Percentiles rank a stretch among this genome's conserved stretches.
Evolutionary conservation across 345 rosid species (phyloP).

Genomic region (Durio zibethinus): DNA sequence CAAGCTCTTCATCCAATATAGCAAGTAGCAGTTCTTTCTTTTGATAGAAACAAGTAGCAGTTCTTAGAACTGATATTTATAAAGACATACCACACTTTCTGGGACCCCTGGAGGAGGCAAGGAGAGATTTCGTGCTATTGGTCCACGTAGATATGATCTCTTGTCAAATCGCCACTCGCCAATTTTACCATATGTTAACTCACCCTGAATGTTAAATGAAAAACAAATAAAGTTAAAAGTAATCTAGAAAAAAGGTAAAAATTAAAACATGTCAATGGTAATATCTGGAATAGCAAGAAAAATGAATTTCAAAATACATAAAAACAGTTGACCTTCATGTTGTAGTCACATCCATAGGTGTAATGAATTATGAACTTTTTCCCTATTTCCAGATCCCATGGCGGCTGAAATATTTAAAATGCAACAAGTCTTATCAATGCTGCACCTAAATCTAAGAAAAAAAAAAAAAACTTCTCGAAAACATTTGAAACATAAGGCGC

Average conservation of each 20-base stretch:
- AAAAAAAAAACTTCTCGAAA: neutral
- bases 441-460: neutral
- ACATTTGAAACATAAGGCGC: neutral
- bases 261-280: neutral
- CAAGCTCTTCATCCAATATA: neutral
- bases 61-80: neutral
- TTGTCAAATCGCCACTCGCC: constrained; percentile 98
- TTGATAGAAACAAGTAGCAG: neutral
- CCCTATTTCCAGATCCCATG: constrained; percentile 77
- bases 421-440: constrained; percentile 10
- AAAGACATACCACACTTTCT: constrained; percentile 84
- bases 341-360: constrained; percentile 94
- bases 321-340: constrained; percentile 58
- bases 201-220: constrained; percentile 47
- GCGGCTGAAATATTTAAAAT: constrained; percentile 62
- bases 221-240: neutral
- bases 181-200: constrained; percentile 75
- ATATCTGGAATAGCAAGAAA: neutral
- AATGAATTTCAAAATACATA: neutral
- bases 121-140: constrained; percentile 71
- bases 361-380: constrained; percentile 87
- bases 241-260: neutral
- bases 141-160: constrained; percentile 76
- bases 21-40: too few relatives aligned
- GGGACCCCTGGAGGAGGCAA: constrained; percentile 93